Base-by-base conservation (phyloP, 2,329 filamentous ascomycete species). In the Catunica adiposa region DNA sequence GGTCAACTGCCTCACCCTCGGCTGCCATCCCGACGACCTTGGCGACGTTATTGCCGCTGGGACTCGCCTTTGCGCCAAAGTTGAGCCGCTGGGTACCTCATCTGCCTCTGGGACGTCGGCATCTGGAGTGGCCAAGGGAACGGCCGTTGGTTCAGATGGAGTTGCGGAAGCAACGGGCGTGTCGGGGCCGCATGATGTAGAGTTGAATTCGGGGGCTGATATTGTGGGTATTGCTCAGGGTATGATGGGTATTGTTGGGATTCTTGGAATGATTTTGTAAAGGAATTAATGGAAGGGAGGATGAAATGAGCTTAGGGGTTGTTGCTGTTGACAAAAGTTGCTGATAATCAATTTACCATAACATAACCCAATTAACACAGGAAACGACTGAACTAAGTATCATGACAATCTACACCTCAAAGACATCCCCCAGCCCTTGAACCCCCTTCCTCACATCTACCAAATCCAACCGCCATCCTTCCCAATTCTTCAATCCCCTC, bases 381-480 rank as follows among this genome's bases (percentile, higher is more conserved):
- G 11, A 34, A 5, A 34, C 29, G 11, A 34, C n/a, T n/a, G n/a
- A n/a, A n/a, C n/a, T n/a, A 34, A 34, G 11, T 5, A 34, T 34
- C 29, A 11, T 34, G 29, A 34, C 29, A 34, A 11, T 34, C 40
- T 64, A 84, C 54, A 83, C 70, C 62, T 83, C 80, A 64, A 83
- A 83, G 25, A 83, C 78, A 64, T 81, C 77, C 1, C 80, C 79
- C 20, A 78, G 70, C 0, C 79, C 79, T 60, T 80, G 76, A 0
- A 75, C 75, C 3, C 76, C 77, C 59, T 72, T 69, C 59, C 78
- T 69, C 50, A 70, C 72, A 64, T 83, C 80, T 4, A 83, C 79
- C 62, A 83, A 69, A 63, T 83, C 80, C 62, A 83, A 66, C 66
- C 79, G 73, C 79, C 79, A 83, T 6, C 80, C 79, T 60, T 82